Evolutionary conservation across 768 basidiomycete species (phyloP), one percentile per base, ranked within the genome.

Genomic region (Termitomyces sp.): DNA sequence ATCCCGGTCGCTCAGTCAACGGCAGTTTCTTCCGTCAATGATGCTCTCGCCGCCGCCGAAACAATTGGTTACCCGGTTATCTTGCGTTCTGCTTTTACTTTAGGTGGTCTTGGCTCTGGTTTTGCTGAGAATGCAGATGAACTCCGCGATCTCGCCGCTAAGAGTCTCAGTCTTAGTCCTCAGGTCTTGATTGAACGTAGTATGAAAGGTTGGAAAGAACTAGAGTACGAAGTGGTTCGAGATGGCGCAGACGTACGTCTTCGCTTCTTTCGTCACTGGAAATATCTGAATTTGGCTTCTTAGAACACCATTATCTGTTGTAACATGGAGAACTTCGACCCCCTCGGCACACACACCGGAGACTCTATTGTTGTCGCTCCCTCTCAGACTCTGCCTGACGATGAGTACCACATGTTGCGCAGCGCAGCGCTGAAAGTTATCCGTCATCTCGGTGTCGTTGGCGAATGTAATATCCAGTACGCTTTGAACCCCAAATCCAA

Each of bases 181-280:
- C 97, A 98, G 71, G 92, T 98, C 45, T 82, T 99, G 56, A 94
- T 99, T 62, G 97, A 98, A 75, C 90, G 94, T 51, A 92, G 90
- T 64, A 91, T 99, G 88, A 98, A 98, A 75, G 97, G 97, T 31
- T 99, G 97, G 97, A 99, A 99, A 71, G 97, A 99, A 75, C 82
- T 98, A 61, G 97, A 99, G 75, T 99, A 98, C 65, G 97, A 99
- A 71, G 97, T 99, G 60, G 97, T 98, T 67, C 90, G 97, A 54
- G 97, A 99, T 70, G 94, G 82, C 63, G 96, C 96, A 51, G 97
- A 99, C 74, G 92, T 94, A 72, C 64, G 90, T 84, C 5, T 18
- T 56, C 26, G 60, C 48, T 55, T 55, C 24, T 45, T 24, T 57
- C 47, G 50, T 51, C 20, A 26, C 24, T 28, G 4, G 18, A 41